Conservation (phyloP, 2,329 filamentous ascomycete species). For the Beauveria pseudobassiana region DNA sequence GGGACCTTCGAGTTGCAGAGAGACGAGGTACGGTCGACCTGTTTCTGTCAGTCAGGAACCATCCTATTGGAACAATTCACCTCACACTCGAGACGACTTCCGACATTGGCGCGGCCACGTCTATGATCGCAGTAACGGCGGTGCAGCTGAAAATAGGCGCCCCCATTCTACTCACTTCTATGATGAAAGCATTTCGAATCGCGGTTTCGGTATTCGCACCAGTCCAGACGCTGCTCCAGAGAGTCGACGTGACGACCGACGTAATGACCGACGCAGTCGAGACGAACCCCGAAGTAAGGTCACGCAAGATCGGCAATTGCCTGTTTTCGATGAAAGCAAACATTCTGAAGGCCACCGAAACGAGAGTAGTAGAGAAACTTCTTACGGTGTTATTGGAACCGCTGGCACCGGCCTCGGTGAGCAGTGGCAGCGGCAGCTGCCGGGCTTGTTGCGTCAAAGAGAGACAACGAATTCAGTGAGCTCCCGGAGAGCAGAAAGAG, state of each 20-base stretch:
- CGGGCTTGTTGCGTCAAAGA: conserved; percentile 26
- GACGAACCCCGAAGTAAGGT: conserved; percentile 20
- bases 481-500: neutral
- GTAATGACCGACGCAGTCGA: conserved; percentile 34
- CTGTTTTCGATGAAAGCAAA: neutral
- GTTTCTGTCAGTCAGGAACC: conserved; percentile 48
- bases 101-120: conserved; percentile 31
- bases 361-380: neutral
- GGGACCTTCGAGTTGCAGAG: conserved; percentile 14
- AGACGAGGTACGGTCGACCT: conserved; percentile 31
- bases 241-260: conserved; percentile 25
- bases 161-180: conserved; percentile 30
- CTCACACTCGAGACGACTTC: conserved; percentile 42
- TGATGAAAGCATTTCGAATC: conserved; percentile 38
- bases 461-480: conserved; percentile 22
- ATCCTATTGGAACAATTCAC: conserved; percentile 39
- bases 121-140: conserved; percentile 26
- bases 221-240: conserved; percentile 29
- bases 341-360: neutral
- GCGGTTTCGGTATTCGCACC: conserved; percentile 47
- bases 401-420: conserved; percentile 39
- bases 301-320: neutral
- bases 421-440: conserved; percentile 45
- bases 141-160: conserved; percentile 20
- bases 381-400: conserved; percentile 33